Evolutionary conservation across 768 basidiomycete genomes (phyloP), one percentile per base, ranked within the genome.

Genomic region (Cantharellus cinnabarinus): DNA sequence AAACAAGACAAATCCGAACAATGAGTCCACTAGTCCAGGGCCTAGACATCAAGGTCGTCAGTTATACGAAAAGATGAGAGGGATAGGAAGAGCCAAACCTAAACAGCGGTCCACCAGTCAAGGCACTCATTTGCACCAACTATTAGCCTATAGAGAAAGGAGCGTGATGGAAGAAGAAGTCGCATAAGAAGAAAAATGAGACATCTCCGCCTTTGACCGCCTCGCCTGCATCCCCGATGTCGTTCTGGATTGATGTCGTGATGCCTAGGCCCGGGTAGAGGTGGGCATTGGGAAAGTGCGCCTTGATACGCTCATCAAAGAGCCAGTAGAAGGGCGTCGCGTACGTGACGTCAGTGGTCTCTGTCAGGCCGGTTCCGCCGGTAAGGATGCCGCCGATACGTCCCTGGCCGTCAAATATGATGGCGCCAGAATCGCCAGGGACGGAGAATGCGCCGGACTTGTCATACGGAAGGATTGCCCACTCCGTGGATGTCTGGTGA

Each of bases 361-460:
- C 44, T 3, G 62, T 60, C 56, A 64, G 62, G 41, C 71, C 71
- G 59, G 63, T 44, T 66, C 71, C 64, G 41, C 70, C 67, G 5
- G 69, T 72, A 52, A 72, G 64, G n/a, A 73, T 58, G 58, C 71
- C 73, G 42, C 66, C 66, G 53, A 72, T 65, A 54, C 69, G 64
- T 51, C 71, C 72, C 62, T 38, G 65, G 62, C 64, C 62, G 61
- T 66, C 66, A 63, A 61, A 67, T 59, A 75, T 65, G 40, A 69
- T 59, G 4, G 71, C 64, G 59, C 73, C 74, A 54, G 71, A 73
- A 63, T 73, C 71, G 7, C 71, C 71, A 35, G 64, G 20, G 20
- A 57, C 66, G n/a, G 71, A 71, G 63, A 73, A 74, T 40, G 62
- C 57, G 5, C 63, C 66, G 1, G 65, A 64, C 60, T 70, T 62